phyloP scores from a whole-genome alignment of 345 rosid species.

The Acer yangbiense region DNA sequence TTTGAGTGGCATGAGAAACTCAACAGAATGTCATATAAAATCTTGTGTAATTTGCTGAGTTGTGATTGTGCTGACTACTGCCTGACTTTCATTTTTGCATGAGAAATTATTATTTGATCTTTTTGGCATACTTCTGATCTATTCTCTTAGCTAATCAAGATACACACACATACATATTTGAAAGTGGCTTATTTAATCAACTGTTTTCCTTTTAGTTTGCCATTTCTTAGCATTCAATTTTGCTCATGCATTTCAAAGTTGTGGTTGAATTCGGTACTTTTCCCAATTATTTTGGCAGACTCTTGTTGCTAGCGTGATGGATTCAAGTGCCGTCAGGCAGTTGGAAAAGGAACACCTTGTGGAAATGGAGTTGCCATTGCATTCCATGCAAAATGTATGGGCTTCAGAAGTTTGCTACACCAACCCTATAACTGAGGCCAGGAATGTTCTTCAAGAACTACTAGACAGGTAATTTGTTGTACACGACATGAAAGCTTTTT shows the following conservation, averaged over 20 bases:
- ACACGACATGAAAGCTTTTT: neutral
- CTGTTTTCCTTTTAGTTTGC: neutral
- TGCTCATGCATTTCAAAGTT: neutral
- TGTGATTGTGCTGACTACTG: too few relatives aligned
- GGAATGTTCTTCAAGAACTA: constrained; percentile 48
- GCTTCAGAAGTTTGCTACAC: constrained; percentile 50
- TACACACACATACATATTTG: too few relatives aligned
- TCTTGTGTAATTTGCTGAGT: neutral
- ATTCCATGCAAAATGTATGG: constrained; percentile 57
- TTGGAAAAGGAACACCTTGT: constrained; percentile 52
- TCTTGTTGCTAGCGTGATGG: constrained; percentile 49
- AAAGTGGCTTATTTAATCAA: neutral
- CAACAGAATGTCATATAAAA: too few relatives aligned
- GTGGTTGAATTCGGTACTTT: constrained; percentile 16
- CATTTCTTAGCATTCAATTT: neutral
- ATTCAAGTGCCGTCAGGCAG: constrained; percentile 32
- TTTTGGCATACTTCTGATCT: neutral
- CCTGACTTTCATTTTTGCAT: neutral
- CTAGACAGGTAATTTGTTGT: constrained; percentile 25
- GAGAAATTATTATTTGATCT: neutral
- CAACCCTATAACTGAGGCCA: constrained; percentile 55
- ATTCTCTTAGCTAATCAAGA: neutral
- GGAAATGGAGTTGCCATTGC: constrained; percentile 41
- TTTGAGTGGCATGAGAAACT: neutral
- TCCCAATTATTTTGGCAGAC: constrained; percentile 43